A percentile compares a stretch with the other conserved stretches of the same genome.
These are phyloP conservation scores for Leishmania arabica DNA, from an alignment of 208 protist genomes.

Conservation along the genomic window DNA sequence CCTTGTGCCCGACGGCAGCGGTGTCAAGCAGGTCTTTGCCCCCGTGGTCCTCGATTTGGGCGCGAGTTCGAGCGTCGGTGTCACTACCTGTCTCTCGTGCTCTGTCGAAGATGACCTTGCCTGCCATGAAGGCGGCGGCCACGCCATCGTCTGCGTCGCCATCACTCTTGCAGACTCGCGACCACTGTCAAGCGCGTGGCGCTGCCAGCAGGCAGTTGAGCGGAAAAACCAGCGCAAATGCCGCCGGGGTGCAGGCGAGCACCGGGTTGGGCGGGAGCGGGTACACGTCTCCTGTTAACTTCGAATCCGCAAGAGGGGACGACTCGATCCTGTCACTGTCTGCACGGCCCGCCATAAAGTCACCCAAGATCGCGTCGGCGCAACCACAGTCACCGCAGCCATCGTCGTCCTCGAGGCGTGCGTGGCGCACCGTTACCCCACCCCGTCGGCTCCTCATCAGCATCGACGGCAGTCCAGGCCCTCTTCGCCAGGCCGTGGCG, in stretches of 20 bases:
- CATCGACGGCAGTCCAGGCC: conserved; percentile 14
- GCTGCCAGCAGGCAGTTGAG: neutral
- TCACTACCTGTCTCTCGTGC: neutral
- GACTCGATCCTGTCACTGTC: conserved; percentile 11
- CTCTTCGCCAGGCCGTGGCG: conserved; percentile 28
- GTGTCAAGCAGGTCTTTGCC: neutral
- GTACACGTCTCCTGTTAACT: conserved; percentile 2
- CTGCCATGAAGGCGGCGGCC: neutral
- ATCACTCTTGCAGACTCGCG: conserved; percentile 6
- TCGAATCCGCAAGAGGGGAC: neutral
- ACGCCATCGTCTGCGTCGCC: neutral
- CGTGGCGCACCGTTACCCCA: conserved; percentile 3
- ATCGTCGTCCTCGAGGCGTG: neutral
- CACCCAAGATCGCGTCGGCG: neutral
- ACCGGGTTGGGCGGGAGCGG: conserved; percentile 2
- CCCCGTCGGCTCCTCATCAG: conserved; percentile 24
- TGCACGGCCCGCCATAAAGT: conserved; percentile 5
- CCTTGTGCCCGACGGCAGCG: neutral
- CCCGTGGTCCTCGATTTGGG: conserved; percentile 10
- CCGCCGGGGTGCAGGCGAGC: neutral
- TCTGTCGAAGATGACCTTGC: neutral
- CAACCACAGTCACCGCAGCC: conserved; percentile 6
- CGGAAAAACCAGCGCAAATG: neutral
- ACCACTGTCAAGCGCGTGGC: conserved; percentile 1
- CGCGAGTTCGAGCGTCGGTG: conserved; percentile 2